Base-by-base conservation (phyloP, 805 yeast genomes). In the Hanseniaspora meyeri region DNA sequence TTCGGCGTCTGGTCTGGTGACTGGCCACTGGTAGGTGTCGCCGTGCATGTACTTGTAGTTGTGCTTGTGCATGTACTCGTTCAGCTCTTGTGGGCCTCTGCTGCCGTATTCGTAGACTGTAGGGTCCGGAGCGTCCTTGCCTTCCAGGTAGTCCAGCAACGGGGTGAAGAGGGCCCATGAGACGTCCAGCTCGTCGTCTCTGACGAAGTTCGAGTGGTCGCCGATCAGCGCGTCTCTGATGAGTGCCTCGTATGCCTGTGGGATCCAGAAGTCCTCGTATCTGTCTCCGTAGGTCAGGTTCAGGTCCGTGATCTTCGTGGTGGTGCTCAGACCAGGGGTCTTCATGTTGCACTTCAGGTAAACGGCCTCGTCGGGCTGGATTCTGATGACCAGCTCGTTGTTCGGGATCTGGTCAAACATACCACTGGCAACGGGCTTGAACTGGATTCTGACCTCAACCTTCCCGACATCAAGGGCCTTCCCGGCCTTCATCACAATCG, bases 191-290 rank as follows among this genome's bases (percentile, higher is more conserved):
- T 93, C 98, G 69, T 93, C 98, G 68, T 91, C 97, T 74, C 98
- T 84, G 37, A 93, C 97, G 68, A 93, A 93, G 74, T 91, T 91
- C 53, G 97, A 86, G 73, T 93, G 98, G 71, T 90, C 95, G 57
- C 95, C 97, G 62, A 80, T 78, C 67, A 85, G 72, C 60, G 91
- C 86, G 71, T 93, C 97, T 71, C 95, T 81, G 64, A 93, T 87
- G 64, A 93, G 80, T 1, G 96, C 85, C 75, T 93, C 98, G 71
- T 93, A 93, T 43, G 97, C 97, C 75, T 91, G 96, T 47, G 98
- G 97, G 65, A 93, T 90, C 83, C 93, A 85, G 73, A 87, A 85
- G 67, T 87, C 85, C 61, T 85, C 74, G 74, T 85, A 93, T 67
- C 97, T 81, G 51, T 76, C 75, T 56, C 83, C 73, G 70, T 93